Conservation (phyloP, 1,284 basidiomycete species). For the Fomitopsis pinicola region DNA sequence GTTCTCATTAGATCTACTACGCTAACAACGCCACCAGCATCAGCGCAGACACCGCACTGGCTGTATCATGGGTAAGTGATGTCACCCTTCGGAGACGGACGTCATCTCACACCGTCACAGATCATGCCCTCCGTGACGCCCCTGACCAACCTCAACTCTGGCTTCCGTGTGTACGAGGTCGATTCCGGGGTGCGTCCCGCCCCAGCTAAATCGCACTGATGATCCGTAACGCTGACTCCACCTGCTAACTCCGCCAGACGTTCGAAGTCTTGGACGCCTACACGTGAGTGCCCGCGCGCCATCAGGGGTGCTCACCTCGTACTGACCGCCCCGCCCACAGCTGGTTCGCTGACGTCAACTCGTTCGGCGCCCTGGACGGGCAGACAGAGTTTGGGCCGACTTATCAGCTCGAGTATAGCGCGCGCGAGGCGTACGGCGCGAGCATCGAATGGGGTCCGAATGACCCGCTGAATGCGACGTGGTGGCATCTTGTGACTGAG, state of each 20-base stretch:
- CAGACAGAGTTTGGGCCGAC: slow-evolving; percentile 60
- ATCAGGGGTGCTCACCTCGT: slow-evolving; percentile 8
- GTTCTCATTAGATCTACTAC: slow-evolving; percentile 61
- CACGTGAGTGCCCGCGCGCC: slow-evolving; percentile 43
- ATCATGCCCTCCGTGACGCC: slow-evolving; percentile 74
- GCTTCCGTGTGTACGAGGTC: slow-evolving; percentile 77
- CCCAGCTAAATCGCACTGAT: not conserved
- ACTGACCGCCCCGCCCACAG: slow-evolving; percentile 28
- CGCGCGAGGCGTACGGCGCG: slow-evolving; percentile 62
- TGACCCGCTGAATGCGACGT: slow-evolving; percentile 79
- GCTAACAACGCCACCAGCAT: slow-evolving; percentile 66
- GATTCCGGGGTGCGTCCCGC: slow-evolving; percentile 55
- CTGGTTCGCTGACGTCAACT: slow-evolving; percentile 59
- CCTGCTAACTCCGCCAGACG: slow-evolving; percentile 37
- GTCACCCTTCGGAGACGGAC: not conserved
- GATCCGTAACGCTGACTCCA: slow-evolving; percentile 1
- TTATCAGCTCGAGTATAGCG: slow-evolving; percentile 68
- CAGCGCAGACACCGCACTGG: slow-evolving; percentile 51
- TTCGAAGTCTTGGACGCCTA: slow-evolving; percentile 73
- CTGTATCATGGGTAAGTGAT: slow-evolving; percentile 47
- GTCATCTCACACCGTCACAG: slow-evolving; percentile 17
- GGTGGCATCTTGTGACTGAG: slow-evolving; percentile 81
- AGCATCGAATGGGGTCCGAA: slow-evolving; percentile 61
- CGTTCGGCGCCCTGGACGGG: slow-evolving; percentile 49
- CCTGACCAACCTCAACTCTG: slow-evolving; percentile 71